Evolutionary conservation across 2,329 filamentous ascomycete genomes (phyloP).

Genomic region (Clonostachys rosea): DNA sequence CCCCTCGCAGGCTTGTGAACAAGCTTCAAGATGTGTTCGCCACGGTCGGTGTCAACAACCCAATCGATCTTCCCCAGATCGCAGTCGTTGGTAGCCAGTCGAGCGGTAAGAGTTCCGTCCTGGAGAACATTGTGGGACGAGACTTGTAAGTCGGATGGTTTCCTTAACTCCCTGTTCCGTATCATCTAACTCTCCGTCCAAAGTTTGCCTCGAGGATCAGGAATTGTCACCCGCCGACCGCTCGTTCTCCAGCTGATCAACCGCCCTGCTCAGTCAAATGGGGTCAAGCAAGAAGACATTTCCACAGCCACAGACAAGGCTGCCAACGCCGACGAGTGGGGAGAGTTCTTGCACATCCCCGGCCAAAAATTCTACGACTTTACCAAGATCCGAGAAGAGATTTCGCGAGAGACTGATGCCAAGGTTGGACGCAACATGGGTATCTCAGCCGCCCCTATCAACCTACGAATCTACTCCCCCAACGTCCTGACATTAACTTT

Average conservation of each 20-base stretch:
- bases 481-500: conserved; percentile 96
- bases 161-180: conserved; percentile 1
- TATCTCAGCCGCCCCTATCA: conserved; percentile 95
- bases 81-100: conserved; percentile 98
- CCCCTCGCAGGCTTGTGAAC: conserved; percentile 71
- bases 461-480: conserved; percentile 95
- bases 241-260: conserved; percentile 98
- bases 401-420: conserved; percentile 90
- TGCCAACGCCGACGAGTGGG: conserved; percentile 93
- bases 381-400: conserved; percentile 97
- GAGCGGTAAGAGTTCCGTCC: conserved; percentile 96
- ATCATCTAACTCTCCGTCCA: conserved; percentile 7
- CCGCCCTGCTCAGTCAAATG: conserved; percentile 71
- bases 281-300: conserved; percentile 62
- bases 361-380: conserved; percentile 98
- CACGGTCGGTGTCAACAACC: conserved; percentile 97
- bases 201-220: conserved; percentile 92
- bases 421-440: conserved; percentile 96
- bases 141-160: conserved; percentile 67
- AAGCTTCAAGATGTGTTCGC: conserved; percentile 99
- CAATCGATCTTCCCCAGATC: conserved; percentile 97
- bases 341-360: conserved; percentile 96
- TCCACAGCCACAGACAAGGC: conserved; percentile 71
- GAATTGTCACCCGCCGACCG: conserved; percentile 93
- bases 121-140: conserved; percentile 97